phyloP scores from a whole-genome alignment of 345 rosid genomes.

The Toxicodendron radicans region DNA sequence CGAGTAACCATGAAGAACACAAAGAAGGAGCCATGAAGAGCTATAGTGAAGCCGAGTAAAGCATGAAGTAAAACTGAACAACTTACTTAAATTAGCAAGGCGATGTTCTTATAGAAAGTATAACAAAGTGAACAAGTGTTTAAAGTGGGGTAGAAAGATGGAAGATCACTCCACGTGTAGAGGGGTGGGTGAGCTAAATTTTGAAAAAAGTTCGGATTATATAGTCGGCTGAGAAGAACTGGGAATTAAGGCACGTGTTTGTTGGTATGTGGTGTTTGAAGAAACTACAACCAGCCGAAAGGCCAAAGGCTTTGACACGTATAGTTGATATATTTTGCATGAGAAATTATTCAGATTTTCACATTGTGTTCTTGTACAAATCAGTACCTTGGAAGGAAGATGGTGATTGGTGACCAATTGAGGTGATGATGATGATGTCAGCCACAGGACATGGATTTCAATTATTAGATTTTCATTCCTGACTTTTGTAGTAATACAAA shows the following conservation, averaged over 20 bases:
- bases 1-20: conserved; percentile 1
- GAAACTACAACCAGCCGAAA: conserved; percentile 7
- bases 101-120: conserved; percentile 25
- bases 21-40: conserved; percentile 18
- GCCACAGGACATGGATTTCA: background rate
- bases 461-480: background rate
- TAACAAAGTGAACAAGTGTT: conserved; percentile 14
- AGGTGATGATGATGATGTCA: background rate
- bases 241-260: conserved; percentile 23
- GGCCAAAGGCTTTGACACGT: conserved; percentile 14
- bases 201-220: conserved; percentile 39
- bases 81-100: conserved; percentile 14
- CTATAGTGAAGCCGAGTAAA: conserved; percentile 12
- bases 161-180: conserved; percentile 36
- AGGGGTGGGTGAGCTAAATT: conserved; percentile 68
- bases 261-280: background rate
- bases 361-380: background rate
- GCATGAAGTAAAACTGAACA: conserved; percentile 1
- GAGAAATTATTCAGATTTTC: background rate
- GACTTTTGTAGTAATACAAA: background rate
- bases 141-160: conserved; percentile 7
- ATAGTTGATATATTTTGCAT: background rate
- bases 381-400: background rate
- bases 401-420: background rate
- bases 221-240: conserved; percentile 44